Evolutionary conservation across 164 flowering plant species (phyloP).

Genomic region (Annona squamosa): DNA sequence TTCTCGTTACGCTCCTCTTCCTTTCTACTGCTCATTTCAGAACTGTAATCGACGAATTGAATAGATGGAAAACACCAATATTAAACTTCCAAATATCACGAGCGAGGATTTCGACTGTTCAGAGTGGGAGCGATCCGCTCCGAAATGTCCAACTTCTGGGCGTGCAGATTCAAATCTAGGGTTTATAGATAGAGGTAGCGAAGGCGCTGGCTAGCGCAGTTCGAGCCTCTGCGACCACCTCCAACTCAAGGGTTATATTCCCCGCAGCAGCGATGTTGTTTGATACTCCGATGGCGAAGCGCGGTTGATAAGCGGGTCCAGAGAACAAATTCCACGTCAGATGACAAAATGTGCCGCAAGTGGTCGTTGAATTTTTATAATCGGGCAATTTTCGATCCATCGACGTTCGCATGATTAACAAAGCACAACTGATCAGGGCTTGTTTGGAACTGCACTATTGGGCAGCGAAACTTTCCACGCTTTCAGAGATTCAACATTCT

Average conservation of each 20-base stretch:
- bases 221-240: not conserved
- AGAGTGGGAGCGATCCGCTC: not conserved
- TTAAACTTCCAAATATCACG: no score
- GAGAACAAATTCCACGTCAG: not conserved
- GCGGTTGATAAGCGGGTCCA: not conserved
- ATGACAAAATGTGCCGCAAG: no score
- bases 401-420: no score
- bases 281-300: not conserved
- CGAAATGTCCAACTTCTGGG: not conserved
- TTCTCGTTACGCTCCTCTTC: conserved; percentile 94
- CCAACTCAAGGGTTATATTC: not conserved
- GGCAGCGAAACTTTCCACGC: no score
- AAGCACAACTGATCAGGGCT: no score
- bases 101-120: no score
- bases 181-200: not conserved
- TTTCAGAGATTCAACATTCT: no score
- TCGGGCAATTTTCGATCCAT: no score
- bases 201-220: not conserved
- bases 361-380: no score
- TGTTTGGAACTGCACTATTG: no score
- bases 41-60: not conserved
- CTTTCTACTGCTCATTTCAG: conserved; percentile 60
- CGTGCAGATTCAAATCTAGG: not conserved
- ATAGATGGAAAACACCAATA: no score
- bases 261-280: not conserved